These are phyloP conservation scores for Arthrobotrys sinensis DNA, from an alignment of 2,329 filamentous ascomycete genomes.

Conservation along the genomic window DNA sequence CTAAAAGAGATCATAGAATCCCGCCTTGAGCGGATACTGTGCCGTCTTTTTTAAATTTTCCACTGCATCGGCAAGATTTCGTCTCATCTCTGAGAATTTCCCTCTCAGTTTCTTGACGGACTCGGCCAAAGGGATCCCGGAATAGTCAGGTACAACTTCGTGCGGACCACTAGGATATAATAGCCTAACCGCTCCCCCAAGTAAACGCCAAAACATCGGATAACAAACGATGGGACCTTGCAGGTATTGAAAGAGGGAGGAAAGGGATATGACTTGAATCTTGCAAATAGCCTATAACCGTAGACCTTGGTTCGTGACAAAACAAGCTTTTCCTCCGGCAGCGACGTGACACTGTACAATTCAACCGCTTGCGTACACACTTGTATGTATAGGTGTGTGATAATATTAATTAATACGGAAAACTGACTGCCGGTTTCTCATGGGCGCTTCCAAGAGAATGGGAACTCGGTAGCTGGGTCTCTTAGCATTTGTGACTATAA, in stretches of 20 bases:
- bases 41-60: background rate
- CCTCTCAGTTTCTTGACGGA: background rate
- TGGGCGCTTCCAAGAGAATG: slow-evolving; percentile 26
- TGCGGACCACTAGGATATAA: slow-evolving; percentile 23
- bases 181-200: slow-evolving; percentile 45
- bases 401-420: slow-evolving; percentile 9
- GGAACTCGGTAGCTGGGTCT: slow-evolving; percentile 50
- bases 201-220: slow-evolving; percentile 45
- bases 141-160: slow-evolving; percentile 10
- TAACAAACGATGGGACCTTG: slow-evolving; percentile 45
- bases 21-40: background rate
- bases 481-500: background rate
- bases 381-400: slow-evolving; percentile 4
- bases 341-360: background rate
- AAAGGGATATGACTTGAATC: slow-evolving; percentile 16
- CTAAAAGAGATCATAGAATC: background rate
- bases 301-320: slow-evolving; percentile 46
- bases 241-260: slow-evolving; percentile 27
- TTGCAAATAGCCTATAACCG: slow-evolving; percentile 57
- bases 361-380: slow-evolving; percentile 5
- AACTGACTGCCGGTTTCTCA: background rate
- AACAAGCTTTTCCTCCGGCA: slow-evolving; percentile 52
- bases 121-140: slow-evolving; percentile 25
- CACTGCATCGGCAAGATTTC: slow-evolving; percentile 24
- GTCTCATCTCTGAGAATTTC: slow-evolving; percentile 24